Evolutionary conservation across 805 yeast species (phyloP), one percentile per base, ranked within the genome.

Genomic region (Barnettozyma salicaria): DNA sequence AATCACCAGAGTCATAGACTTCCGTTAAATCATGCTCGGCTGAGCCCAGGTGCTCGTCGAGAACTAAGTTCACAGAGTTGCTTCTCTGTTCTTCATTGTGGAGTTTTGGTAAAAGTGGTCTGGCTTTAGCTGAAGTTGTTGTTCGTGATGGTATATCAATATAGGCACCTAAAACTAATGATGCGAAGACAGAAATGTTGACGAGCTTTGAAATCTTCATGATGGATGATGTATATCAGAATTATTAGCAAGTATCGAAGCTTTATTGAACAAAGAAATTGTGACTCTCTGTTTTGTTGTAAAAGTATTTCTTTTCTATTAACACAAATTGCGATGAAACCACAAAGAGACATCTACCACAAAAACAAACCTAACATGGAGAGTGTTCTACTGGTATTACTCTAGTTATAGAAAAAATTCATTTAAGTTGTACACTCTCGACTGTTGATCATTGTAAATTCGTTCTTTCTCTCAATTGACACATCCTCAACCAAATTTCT

Each of bases 401-500:
- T n/a, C n/a, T n/a, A n/a, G n/a, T n/a, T n/a, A n/a, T n/a, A n/a
- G n/a, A n/a, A n/a, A n/a, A n/a, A n/a, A n/a, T n/a, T n/a, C n/a
- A n/a, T n/a, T n/a, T n/a, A n/a, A n/a, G n/a, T n/a, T n/a, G n/a
- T n/a, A n/a, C n/a, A n/a, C n/a, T n/a, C n/a, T n/a, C n/a, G n/a
- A n/a, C n/a, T n/a, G n/a, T n/a, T n/a, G n/a, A n/a, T n/a, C n/a
- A n/a, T n/a, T n/a, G 3, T 23, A 7, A 14, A 20, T 19, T 16
- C 17, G 6, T 10, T 14, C 24, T 25, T 34, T 4, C 42, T 39
- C 49, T 42, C 27, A 52, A 32, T 13, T 41, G 40, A 13, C 35
- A 35, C 56, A 68, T 52, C 20, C 69, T 53, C 27, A 60, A 44
- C 56, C 65, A 62, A 10, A 80, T 58, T 52, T 82, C 90, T 55